These are phyloP conservation scores for Cenococcum geophilum DNA, from an alignment of 495 filamentous ascomycete genomes.

Conservation along the genomic window DNA sequence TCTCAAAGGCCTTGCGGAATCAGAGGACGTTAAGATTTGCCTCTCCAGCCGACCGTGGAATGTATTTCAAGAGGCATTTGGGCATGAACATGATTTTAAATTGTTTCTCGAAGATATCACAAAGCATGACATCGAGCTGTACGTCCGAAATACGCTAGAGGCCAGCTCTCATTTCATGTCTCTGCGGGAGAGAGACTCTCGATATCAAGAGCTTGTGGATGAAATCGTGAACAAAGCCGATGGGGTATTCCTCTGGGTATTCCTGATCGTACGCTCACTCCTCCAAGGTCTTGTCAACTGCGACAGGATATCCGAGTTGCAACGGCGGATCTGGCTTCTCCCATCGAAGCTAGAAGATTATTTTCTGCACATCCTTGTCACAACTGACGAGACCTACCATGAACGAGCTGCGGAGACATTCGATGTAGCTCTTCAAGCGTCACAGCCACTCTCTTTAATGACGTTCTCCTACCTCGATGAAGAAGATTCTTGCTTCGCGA, in stretches of 20 bases:
- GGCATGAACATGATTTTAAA: neutral
- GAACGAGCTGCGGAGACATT: neutral
- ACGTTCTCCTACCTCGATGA: too few species aligned
- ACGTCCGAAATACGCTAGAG: slow-evolving; percentile 3
- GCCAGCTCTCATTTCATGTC: neutral
- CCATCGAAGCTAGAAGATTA: neutral
- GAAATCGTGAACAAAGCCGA: slow-evolving; percentile 22
- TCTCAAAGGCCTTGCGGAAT: slow-evolving; percentile 4
- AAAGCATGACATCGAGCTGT: neutral
- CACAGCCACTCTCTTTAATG: too few species aligned
- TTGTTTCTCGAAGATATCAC: slow-evolving; percentile 11
- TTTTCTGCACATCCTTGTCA: slow-evolving; percentile 17
- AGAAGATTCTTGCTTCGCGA: too few species aligned
- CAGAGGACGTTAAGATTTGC: slow-evolving; percentile 10
- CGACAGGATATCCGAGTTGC: neutral
- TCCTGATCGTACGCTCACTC: slow-evolving; percentile 24
- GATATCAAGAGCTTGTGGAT: slow-evolving; percentile 8
- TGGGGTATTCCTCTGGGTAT: slow-evolving; percentile 35
- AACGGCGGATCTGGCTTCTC: too few species aligned
- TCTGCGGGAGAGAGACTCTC: neutral
- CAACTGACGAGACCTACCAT: slow-evolving; percentile 6
- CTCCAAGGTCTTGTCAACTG: slow-evolving; percentile 1
- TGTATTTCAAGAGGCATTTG: slow-evolving; percentile 8
- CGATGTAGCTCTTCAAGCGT: too few species aligned
- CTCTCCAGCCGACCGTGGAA: slow-evolving; percentile 15